Conservation (phyloP, 2,329 filamentous ascomycete genomes). For the Aspergillus quadrilineatus region DNA sequence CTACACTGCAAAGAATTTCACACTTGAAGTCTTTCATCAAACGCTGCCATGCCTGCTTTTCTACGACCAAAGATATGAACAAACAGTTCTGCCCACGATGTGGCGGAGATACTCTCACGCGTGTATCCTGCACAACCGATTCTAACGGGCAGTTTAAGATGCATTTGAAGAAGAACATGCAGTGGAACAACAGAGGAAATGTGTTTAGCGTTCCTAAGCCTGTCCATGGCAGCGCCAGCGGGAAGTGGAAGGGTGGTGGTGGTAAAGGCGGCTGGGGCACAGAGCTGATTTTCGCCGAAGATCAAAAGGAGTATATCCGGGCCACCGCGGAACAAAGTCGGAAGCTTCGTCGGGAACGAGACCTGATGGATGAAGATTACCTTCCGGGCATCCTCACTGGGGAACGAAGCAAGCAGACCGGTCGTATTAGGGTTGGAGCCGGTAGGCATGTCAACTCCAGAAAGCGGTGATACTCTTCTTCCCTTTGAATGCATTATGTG, state of each 20-base stretch:
- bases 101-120: conserved; percentile 80
- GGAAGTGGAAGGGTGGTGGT: conserved; percentile 66
- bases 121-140: conserved; percentile 82
- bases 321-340: conserved; percentile 65
- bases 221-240: conserved; percentile 74
- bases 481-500: conserved; percentile 17
- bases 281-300: conserved; percentile 81
- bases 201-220: conserved; percentile 92
- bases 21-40: conserved; percentile 85
- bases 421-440: conserved; percentile 76
- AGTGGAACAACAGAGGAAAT: conserved; percentile 92
- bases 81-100: conserved; percentile 93
- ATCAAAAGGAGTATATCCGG: conserved; percentile 86
- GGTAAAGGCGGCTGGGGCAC: conserved; percentile 86
- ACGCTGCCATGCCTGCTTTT: conserved; percentile 92
- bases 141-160: conserved; percentile 76
- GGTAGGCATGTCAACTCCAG: conserved; percentile 83
- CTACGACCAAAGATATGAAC: conserved; percentile 75
- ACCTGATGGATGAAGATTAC: conserved; percentile 95
- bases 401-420: conserved; percentile 63
- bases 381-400: conserved; percentile 82
- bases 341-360: conserved; percentile 61
- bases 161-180: conserved; percentile 90
- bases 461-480: conserved; percentile 43
- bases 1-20: conserved; percentile 72